A percentile compares a stretch with the other conserved stretches of the same genome.
These are phyloP conservation scores for Neurospora sp. DNA, from an alignment of 495 filamentous ascomycete species.

Conservation along the genomic window DNA sequence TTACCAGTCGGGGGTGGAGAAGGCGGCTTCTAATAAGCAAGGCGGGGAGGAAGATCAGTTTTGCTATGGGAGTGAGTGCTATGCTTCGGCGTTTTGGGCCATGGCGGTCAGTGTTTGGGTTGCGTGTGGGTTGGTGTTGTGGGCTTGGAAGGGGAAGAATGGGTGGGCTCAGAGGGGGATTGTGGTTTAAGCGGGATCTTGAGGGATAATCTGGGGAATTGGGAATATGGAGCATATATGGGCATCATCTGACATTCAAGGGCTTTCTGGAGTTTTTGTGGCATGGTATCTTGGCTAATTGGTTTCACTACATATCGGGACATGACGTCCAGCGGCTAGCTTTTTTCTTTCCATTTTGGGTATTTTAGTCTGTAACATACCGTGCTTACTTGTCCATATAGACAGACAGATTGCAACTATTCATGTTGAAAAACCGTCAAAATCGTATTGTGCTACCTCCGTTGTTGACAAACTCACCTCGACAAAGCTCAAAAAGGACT, in stretches of 20 bases:
- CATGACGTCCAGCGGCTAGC: not conserved
- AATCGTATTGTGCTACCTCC: not conserved
- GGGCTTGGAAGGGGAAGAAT: constrained; percentile 68
- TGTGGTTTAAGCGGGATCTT: constrained; percentile 39
- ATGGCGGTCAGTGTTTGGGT: constrained; percentile 69
- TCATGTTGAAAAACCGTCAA: not conserved
- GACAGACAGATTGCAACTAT: not conserved
- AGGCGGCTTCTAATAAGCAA: constrained; percentile 11
- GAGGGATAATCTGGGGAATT: not conserved
- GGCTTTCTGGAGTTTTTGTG: not conserved
- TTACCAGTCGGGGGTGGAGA: constrained; percentile 56
- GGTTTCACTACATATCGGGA: not conserved
- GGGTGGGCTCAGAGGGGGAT: constrained; percentile 75
- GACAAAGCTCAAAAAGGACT: not conserved
- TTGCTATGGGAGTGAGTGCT: constrained; percentile 72
- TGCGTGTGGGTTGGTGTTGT: constrained; percentile 60
- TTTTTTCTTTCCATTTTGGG: not conserved
- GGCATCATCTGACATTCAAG: not conserved
- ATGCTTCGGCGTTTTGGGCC: constrained; percentile 67
- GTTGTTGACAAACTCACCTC: not conserved
- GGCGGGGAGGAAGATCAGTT: constrained; percentile 36
- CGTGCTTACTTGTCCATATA: not conserved
- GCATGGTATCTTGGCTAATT: not conserved
- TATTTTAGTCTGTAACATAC: not conserved
- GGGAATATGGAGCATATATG: not conserved